Evolutionary conservation across 108 stramenopile genomes (phyloP), one percentile per base, ranked within the genome.

Genomic region (Cyclostephanos tholiformis): DNA sequence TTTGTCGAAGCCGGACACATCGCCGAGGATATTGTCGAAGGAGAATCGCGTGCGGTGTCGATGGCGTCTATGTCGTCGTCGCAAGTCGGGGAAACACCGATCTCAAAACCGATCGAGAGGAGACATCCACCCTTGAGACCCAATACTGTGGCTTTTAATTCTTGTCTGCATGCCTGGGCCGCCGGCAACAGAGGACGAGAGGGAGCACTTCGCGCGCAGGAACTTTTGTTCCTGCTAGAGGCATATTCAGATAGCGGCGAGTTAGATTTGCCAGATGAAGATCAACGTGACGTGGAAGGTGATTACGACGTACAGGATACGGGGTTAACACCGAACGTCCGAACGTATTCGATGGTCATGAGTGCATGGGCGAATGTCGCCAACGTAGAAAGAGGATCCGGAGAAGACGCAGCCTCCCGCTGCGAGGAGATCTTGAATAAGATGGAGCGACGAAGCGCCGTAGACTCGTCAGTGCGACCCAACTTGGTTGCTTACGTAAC

Each of bases 311-410:
- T 59, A 11, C 44, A 59, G 16, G 66, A 77, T 52, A 55, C 62
- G 8, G 61, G 58, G 2, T 43, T 82, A 7, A 69, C 49, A 22
- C 85, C 89, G 9, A 84, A 86, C 57, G 65, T 65, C 27, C 64
- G 84, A 39, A 81, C 81, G 9, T 84, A 78, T 53, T 71, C 84
- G 12, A 71, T 83, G 27, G 80, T 88, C 12, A 62, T 90, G 69
- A 75, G 86, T 73, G 89, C 86, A 4, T 90, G 82, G 79, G 69
- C 88, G 6, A 67, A 77, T 20, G 64, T 81, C 9, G 20, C 46
- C 52, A 29, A 53, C 30, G 61, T 36, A 13, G 80, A 66, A 41
- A 57, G 55, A 39, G 46, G 70, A 39, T 65, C 75, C 22, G 63
- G 76, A 30, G 77, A 68, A 48, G 55, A 68, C 43, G 72, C 82